These are phyloP conservation scores for Amanita muscaria DNA, from an alignment of 768 basidiomycete genomes.

Conservation along the genomic window DNA sequence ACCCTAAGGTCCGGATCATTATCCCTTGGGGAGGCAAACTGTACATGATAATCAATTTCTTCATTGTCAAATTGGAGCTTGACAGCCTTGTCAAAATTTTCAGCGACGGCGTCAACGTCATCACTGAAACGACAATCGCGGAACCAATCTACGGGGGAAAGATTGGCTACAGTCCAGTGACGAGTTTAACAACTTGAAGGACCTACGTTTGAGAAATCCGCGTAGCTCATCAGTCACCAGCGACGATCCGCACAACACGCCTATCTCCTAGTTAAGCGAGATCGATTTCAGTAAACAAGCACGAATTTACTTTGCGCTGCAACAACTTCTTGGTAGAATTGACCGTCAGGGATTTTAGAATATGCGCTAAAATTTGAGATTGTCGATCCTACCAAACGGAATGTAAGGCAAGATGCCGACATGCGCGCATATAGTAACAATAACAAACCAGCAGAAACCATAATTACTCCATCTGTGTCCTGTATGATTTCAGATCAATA, in stretches of 20 bases:
- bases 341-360: background rate
- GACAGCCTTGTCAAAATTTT: slow-evolving; percentile 33
- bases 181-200: background rate
- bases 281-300: background rate
- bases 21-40: slow-evolving; percentile 31
- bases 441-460: slow-evolving; percentile 3
- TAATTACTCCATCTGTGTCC: slow-evolving; percentile 1
- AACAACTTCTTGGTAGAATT: slow-evolving; percentile 3
- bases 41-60: slow-evolving; percentile 28
- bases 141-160: slow-evolving; percentile 26
- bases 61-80: slow-evolving; percentile 30
- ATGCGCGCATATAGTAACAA: background rate
- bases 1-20: slow-evolving; percentile 29
- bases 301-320: slow-evolving; percentile 5
- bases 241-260: slow-evolving; percentile 2
- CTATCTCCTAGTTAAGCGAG: too few species aligned
- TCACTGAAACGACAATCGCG: slow-evolving; percentile 26
- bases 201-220: background rate
- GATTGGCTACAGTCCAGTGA: too few species aligned
- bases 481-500: background rate
- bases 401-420: background rate
- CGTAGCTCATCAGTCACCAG: slow-evolving; percentile 6
- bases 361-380: slow-evolving; percentile 6
- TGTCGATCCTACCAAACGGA: background rate
- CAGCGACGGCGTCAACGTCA: slow-evolving; percentile 28